Evolutionary conservation across 768 basidiomycete genomes (phyloP), one percentile per base, ranked within the genome.

Genomic region (Mycena vitilis): DNA sequence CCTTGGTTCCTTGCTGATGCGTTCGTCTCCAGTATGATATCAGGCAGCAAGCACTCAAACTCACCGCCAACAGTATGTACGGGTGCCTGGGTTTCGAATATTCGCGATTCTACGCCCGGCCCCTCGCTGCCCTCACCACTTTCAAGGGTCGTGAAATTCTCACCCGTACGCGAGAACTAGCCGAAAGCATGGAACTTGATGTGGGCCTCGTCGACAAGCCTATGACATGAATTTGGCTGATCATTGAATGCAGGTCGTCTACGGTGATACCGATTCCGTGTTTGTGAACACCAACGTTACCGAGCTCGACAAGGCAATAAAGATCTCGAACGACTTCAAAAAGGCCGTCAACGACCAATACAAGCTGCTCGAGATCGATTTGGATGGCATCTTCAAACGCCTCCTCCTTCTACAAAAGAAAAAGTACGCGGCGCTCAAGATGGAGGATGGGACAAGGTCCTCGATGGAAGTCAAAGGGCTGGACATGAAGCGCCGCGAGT

Each of bases 1-100:
- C 11, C 57, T 40, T 22, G 40, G 22, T 45, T 12, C 55, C 15
- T 61, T 5, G 36, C 51, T 60, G 38, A 57, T 37, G 30, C 54
- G 4, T 23, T 36, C 30, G 13, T 20, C 47, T 49, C 16, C 34
- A 98, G 94, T 99, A 92, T 75, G 96, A 99, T 74, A 98, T 99
- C 82, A 96, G 95, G 76, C 98, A 99, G 73, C 91, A 94, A 79
- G 98, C 98, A 1, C 84, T 99, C 57, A 99, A 99, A 81, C 89
- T 99, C 40, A 99, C 98, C 5, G 98, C 98, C 56, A 99, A 99
- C 82, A 96, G 95, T 85, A 99, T 99, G 98, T 99, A 99, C 79
- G 98, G 98, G 20, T 99, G 98, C 84, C 90, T 99, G 23, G 98
- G 98, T 55, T 99, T 98, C 77, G 95, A 96, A 75, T 93, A 95